These are phyloP conservation scores for Citrus inodora DNA, from an alignment of 345 rosid species.

Conservation along the genomic window DNA sequence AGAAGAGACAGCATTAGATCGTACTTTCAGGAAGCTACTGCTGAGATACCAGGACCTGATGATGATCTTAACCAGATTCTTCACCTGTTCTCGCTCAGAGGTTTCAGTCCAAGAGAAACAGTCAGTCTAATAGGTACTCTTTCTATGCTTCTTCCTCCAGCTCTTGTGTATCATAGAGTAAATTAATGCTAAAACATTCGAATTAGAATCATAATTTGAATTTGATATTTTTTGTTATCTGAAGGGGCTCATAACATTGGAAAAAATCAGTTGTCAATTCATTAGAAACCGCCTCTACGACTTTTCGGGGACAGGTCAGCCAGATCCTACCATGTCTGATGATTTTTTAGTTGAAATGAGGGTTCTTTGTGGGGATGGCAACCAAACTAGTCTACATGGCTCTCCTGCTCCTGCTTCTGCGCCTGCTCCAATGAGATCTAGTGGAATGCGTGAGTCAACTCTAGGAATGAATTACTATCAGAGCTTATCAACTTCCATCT, in stretches of 20 bases:
- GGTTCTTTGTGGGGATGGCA: constrained; percentile 18
- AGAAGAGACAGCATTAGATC: constrained; percentile 45
- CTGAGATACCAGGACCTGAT: constrained; percentile 39
- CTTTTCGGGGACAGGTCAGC: constrained; percentile 38
- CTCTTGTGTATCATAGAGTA: too few relatives aligned
- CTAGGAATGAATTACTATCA: constrained; percentile 6
- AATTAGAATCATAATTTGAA: too few relatives aligned
- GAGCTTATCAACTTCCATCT: constrained; percentile 13
- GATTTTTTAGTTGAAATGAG: constrained; percentile 38
- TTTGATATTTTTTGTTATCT: background rate
- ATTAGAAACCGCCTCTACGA: constrained; percentile 32
- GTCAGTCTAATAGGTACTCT: constrained; percentile 45
- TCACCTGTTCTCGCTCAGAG: constrained; percentile 32
- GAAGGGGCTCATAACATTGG: constrained; percentile 52
- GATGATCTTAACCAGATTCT: constrained; percentile 30
- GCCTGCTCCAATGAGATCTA: constrained; percentile 12
- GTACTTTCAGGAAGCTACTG: constrained; percentile 31
- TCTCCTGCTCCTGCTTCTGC: background rate
- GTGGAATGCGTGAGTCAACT: background rate
- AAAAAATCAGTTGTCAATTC: constrained; percentile 42
- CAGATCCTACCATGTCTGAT: constrained; percentile 33
- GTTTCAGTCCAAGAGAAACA: constrained; percentile 43
- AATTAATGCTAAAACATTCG: too few relatives aligned
- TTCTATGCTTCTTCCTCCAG: background rate
- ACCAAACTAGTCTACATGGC: background rate